phyloP scores from a whole-genome alignment of 805 yeast genomes.

The Candida quercuum region DNA sequence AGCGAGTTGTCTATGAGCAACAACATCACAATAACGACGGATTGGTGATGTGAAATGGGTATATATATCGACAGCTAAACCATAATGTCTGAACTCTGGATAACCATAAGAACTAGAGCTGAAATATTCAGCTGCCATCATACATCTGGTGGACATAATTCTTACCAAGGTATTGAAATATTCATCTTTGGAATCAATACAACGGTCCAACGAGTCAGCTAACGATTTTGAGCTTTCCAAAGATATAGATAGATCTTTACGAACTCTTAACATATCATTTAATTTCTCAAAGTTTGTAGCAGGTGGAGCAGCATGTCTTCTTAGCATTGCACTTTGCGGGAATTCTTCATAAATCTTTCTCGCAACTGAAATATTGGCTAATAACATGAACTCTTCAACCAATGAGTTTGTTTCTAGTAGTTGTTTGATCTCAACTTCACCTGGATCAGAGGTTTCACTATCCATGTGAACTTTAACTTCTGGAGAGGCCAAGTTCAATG shows the following conservation, averaged over 20 bases:
- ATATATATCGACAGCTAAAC: conserved; percentile 94
- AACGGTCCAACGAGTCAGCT: conserved; percentile 89
- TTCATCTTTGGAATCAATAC: conserved; percentile 77
- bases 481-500: conserved; percentile 93
- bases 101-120: conserved; percentile 86
- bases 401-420: conserved; percentile 87
- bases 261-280: conserved; percentile 81
- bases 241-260: conserved; percentile 71
- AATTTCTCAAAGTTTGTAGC: conserved; percentile 84
- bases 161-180: conserved; percentile 91
- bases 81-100: conserved; percentile 93
- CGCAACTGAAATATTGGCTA: conserved; percentile 96
- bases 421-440: conserved; percentile 88
- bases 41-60: conserved; percentile 99
- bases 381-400: conserved; percentile 97
- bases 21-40: conserved; percentile 95
- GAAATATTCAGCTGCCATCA: conserved; percentile 99
- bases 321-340: conserved; percentile 97
- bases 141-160: conserved; percentile 96
- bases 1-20: conserved; percentile 95
- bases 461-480: conserved; percentile 98
- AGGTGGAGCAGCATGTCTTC: conserved; percentile 98
- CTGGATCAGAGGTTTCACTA: conserved; percentile 94
- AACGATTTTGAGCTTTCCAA: conserved; percentile 83
- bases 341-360: conserved; percentile 85